A percentile compares a stretch with the other conserved stretches of the same genome.
These are phyloP conservation scores for Musa acuminata DNA, from an alignment of 176 grass and related monocot genomes.

Conservation along the genomic window DNA sequence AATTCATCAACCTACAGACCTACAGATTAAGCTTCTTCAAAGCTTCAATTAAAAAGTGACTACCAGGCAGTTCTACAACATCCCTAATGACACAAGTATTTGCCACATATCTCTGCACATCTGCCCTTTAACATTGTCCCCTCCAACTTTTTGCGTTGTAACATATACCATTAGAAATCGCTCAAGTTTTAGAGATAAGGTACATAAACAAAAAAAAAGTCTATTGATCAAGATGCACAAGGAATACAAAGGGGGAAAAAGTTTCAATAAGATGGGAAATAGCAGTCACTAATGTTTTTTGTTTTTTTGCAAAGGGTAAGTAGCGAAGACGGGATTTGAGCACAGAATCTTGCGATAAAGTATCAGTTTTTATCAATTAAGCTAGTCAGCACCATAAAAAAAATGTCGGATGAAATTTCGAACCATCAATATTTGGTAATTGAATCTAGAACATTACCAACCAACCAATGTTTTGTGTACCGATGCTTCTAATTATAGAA, in stretches of 20 bases:
- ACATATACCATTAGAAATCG: background rate
- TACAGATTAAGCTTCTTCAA: background rate
- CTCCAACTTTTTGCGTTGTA: background rate
- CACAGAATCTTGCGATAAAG: no score
- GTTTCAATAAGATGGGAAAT: background rate
- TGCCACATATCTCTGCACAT: background rate
- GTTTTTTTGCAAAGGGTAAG: no score
- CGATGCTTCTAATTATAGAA: background rate
- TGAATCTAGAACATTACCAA: no score
- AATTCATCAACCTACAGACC: background rate
- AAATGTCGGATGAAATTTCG: no score
- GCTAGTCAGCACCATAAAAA: no score
- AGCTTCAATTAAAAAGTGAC: background rate
- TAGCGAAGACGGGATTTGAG: no score
- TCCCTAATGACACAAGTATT: background rate
- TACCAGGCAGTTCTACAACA: background rate
- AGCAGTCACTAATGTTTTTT: no score
- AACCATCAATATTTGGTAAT: no score
- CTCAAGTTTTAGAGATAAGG: background rate
- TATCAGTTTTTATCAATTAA: no score
- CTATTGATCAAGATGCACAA: background rate
- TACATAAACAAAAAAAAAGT: background rate
- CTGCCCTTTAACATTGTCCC: background rate
- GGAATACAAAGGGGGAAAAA: background rate
- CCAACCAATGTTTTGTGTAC: no score